Evolutionary conservation across 306 rosid species (phyloP), one percentile per base, ranked within the genome.

Genomic region (Fragaria vesca): DNA sequence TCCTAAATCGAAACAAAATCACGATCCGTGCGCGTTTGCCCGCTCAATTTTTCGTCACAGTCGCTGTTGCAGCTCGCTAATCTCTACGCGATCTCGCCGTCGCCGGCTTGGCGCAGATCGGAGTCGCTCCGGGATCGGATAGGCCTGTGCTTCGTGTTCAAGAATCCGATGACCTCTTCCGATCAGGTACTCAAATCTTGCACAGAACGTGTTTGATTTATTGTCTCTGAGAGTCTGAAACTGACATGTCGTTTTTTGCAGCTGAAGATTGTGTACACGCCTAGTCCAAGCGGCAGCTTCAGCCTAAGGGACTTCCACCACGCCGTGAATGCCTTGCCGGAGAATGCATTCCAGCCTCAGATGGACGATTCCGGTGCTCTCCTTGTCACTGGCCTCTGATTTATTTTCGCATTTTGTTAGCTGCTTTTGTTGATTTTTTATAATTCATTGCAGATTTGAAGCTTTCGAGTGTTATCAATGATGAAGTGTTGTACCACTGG

Each of bases 51-150:
- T 79, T 17, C 34, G 65, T 78, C n/a, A 72, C 79, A 91, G 97
- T 86, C 91, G 7, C 77, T 91, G 82, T 88, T 91, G 83, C 91
- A 90, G 83, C 89, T 91, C 40, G 91, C 93, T 32, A 91, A 92
- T 83, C 87, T 88, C 80, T 92, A 87, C 43, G 84, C 94, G 74
- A 72, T 87, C 76, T 89, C 91, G 32, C 79, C 78, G 62, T 70
- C 88, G 54, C 79, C 81, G 46, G 47, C 71, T 16, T 15, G 28
- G 76, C 43, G 83, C 62, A 84, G 67, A 80, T 83, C 87, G 12
- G 58, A 72, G 26, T 30, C 83, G 73, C 85, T 85, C 4, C 26
- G 75, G 16, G 88, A 88, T 73, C 87, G 85, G 83, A 85, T 90
- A 72, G 90, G 93, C 34, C 81, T 91, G 81, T 91, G 94, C 80